Base-by-base conservation (phyloP, 495 filamentous ascomycete genomes). In the Amniculicola lignicola region DNA sequence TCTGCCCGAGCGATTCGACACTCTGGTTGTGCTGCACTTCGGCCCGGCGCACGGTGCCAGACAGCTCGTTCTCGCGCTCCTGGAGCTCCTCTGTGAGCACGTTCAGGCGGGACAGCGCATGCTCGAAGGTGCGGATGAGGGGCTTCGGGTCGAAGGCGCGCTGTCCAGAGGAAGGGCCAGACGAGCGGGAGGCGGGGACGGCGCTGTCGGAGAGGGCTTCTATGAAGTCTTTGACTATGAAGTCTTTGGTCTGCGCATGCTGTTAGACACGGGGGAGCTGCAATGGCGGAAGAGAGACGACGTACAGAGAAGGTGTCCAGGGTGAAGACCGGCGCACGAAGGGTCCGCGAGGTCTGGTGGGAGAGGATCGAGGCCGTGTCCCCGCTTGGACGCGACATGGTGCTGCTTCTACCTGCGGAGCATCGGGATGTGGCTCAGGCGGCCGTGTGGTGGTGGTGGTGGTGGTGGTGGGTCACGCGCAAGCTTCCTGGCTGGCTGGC, bases 191-290 rank as follows among this genome's bases (percentile, higher is more conserved):
- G 12, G 73, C 67, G 27, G 90, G 84, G 28, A 88, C 77, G 27
- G 90, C 86, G 45, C 75, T 86, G 49, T 96, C 92, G 48, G 92
- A 92, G 55, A 99, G 87, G 9, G 84, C 76, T 66, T 99, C 94
- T 57, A 99, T 83, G 64, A 99, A 97, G 70, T 97, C 94, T 65
- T 93, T 89, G 55, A 96, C 94, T 58, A 97, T 95, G 72, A 96
- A 99, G 73, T 96, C 93, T 65, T 86, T 83, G 62, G 74, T 86
- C 45, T 71, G 38, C 14, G 2, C 4, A 28, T 22, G 15, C 2
- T 21, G 24, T 44, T 35, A 47, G 24, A 18, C 15, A 9, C 18
- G 16, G 51, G n/a, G n/a, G n/a, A n/a, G n/a, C n/a, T n/a, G n/a
- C 18, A 14, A 22, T 25, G 18, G 2, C 21, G 6, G 33, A 22